Evolutionary conservation across 208 protist species (phyloP), one percentile per base, ranked within the genome.

Genomic region (Acanthamoeba triangularis): DNA sequence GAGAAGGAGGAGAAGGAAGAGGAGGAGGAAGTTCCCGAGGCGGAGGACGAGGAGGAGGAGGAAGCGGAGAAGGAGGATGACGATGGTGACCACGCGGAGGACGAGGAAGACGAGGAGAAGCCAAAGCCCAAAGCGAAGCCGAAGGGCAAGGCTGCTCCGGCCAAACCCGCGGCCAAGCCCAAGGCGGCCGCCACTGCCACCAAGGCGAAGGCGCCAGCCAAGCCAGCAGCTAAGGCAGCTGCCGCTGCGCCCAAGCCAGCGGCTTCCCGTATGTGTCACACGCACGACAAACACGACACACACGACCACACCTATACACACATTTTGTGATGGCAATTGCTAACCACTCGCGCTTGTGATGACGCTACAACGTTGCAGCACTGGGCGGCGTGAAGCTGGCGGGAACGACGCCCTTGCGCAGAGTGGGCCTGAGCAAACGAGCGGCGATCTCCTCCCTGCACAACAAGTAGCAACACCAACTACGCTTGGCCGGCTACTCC

Each of bases 341-440:
- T 78, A 37, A 16, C 69, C 30, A 6, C 16, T 41, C 33, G 6
- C 30, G 4, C 30, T 7, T 78, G 20, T 78, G 69, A 20, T 18
- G 69, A 35, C 30, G 69, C 18, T n/a, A 28, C 25, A 28, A 28
- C 23, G 25, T n/a, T 28, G 69, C 35, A 78, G 69, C 69, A 41
- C 69, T 78, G 20, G 69, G 69, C n/a, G 69, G 69, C 11, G 69
- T 78, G n/a, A 78, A 78, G n/a, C 69, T 78, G 20, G 69, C 69
- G 30, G 69, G 69, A 33, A 30, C 28, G 25, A 78, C 69, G 18
- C 69, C 69, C 20, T 18, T 78, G 14, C 28, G 69, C 28, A 78
- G 69, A 41, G 69, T 78, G 14, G 69, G 69, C 35, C n/a, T 78
- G 28, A 78, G 69, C 69, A 78, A n/a, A 78, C 69, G 69, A 78